Evolutionary conservation across 139 green algal species (phyloP).

Genomic region (Chlorella vulgaris): DNA sequence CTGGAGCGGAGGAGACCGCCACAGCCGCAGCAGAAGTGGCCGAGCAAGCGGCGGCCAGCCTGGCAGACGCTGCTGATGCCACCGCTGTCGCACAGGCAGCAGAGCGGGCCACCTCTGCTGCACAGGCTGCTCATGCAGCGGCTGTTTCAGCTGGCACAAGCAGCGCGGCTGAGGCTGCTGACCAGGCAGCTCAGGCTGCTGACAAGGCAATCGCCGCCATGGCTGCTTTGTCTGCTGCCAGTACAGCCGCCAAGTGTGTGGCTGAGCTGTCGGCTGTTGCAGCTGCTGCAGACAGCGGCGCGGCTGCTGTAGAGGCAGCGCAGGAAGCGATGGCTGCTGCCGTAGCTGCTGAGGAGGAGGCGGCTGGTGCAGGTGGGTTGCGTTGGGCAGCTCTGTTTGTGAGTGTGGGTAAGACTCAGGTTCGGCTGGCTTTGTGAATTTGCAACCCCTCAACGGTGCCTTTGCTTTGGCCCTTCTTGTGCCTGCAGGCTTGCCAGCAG

Average conservation of each 20-base stretch:
- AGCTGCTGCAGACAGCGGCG: neutral
- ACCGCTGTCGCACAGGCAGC: neutral
- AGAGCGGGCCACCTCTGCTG: neutral
- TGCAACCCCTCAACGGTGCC: neutral
- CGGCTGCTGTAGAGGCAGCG: conserved; percentile 9
- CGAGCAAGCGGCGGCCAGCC: neutral
- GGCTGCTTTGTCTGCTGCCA: neutral
- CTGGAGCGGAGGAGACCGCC: conserved; percentile 23
- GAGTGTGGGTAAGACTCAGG: neutral
- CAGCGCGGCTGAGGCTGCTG: neutral
- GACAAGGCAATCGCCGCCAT: neutral
- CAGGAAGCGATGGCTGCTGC: conserved; percentile 6
- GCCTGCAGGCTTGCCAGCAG: neutral
- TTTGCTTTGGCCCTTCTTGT: neutral
- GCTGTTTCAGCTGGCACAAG: neutral
- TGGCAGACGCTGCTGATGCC: neutral
- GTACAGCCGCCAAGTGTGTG: neutral
- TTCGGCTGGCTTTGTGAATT: neutral
- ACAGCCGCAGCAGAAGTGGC: neutral
- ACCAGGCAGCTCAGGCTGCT: neutral
- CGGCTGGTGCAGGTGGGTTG: neutral
- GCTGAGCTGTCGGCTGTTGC: neutral
- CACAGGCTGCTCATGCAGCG: neutral
- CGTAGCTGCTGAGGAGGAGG: neutral
- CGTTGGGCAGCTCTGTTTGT: neutral